These are phyloP conservation scores for Paecilomyces dactylethromorphus DNA, from an alignment of 2,329 filamentous ascomycete genomes.

Conservation along the genomic window DNA sequence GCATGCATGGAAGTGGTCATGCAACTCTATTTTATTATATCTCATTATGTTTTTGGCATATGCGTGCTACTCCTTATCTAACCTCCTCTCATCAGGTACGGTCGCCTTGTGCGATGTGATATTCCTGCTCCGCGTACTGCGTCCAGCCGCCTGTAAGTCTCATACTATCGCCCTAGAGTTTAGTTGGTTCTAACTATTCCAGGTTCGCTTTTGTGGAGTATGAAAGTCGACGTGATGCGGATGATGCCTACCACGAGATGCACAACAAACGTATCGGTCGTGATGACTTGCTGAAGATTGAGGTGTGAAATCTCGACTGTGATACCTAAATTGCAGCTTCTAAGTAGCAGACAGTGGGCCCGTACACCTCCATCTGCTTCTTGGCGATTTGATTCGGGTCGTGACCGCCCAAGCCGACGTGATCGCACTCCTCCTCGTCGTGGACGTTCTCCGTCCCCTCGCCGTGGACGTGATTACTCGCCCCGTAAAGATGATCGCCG, in stretches of 20 bases:
- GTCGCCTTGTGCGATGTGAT: slow-evolving; percentile 94
- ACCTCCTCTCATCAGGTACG: slow-evolving; percentile 65
- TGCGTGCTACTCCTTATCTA: slow-evolving; percentile 3
- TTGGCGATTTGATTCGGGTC: slow-evolving; percentile 94
- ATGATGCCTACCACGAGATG: slow-evolving; percentile 99
- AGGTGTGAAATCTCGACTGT: slow-evolving; percentile 54
- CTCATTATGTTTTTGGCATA: slow-evolving; percentile 4
- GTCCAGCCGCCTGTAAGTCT: slow-evolving; percentile 85
- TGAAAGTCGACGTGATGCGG: slow-evolving; percentile 94
- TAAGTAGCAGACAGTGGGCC: slow-evolving; percentile 67
- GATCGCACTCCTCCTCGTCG: slow-evolving; percentile 73
- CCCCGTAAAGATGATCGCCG: slow-evolving; percentile 83
- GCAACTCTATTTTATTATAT: not conserved
- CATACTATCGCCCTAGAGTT: slow-evolving; percentile 19
- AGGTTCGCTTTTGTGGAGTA: slow-evolving; percentile 99
- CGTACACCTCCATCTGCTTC: slow-evolving; percentile 95
- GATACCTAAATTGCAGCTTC: slow-evolving; percentile 1
- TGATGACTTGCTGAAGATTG: slow-evolving; percentile 94
- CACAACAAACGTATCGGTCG: slow-evolving; percentile 97
- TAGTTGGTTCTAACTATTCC: slow-evolving; percentile 34
- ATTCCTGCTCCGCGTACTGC: slow-evolving; percentile 94
- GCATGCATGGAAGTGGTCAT: not conserved
- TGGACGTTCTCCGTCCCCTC: slow-evolving; percentile 54
- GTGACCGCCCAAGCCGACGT: slow-evolving; percentile 52
- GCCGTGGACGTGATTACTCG: slow-evolving; percentile 62